Base-by-base conservation (phyloP, 495 filamentous ascomycete genomes). In the Arthonia radiata region DNA sequence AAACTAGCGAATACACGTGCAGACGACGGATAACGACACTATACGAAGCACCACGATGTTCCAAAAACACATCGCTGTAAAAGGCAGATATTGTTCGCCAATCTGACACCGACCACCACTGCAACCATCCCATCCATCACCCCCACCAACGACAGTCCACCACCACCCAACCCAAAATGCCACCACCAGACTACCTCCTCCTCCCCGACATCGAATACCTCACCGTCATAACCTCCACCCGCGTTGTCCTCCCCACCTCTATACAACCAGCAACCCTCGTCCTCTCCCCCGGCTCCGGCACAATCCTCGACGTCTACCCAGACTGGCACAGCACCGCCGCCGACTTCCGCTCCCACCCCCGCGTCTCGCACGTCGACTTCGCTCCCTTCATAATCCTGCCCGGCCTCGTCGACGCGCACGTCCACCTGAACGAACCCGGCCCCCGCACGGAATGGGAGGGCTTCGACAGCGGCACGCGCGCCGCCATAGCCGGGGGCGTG, bases 391-490 rank as follows among this genome's bases (percentile, higher is more conserved):
- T 92, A 12, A 53, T 97, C 18, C 64, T 97, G 17, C 86, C 86
- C 0, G 86, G 86, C 12, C 56, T 97, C 18, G 86, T 97, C 7
- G 86, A 97, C 48, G 86, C 86, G 10, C 86, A 97, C 46, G 86
- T 97, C 17, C 86, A 97, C 48, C 66, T 97, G 39, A 97, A 97
- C 41, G 86, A 97, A 53, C 86, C 86, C 0, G 86, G 86, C 25
- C n/a, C n/a, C n/a, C 62, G 86, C 13, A 94, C 86, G 21, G 86
- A 97, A 66, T 97, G 86, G 86, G 86, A 97, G 42, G 86, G 86
- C 14, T 97, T 97, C 59, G 67, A 69, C 48, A 89, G 80, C 2
- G 86, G 86, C 23, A 94, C 86, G 15, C 61, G 71, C 44, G 86
- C 86, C 14, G 86, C 86, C 6, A 86, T 86, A 27, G 91, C 82